These are phyloP conservation scores for Podospora pseudoanserina DNA, from an alignment of 495 filamentous ascomycete genomes.

Conservation along the genomic window DNA sequence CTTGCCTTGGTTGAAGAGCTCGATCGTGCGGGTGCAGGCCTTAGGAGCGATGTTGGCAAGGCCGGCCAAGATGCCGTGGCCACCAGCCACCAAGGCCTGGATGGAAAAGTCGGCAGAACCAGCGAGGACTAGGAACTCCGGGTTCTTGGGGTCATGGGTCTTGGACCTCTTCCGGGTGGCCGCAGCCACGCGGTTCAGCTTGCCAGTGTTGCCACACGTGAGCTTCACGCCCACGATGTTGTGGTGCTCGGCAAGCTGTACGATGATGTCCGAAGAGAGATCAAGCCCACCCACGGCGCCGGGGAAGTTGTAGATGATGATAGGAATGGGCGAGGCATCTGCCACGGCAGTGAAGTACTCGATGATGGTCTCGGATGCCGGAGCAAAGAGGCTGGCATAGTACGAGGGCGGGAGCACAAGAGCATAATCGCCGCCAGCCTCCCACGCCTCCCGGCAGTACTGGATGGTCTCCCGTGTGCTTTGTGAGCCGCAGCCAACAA, in stretches of 20 bases:
- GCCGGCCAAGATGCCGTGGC: constrained; percentile 80
- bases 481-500: constrained; percentile 82
- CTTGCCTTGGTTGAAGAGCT: constrained; percentile 69
- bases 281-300: constrained; percentile 78
- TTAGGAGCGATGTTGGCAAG: constrained; percentile 80
- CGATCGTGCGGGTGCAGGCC: constrained; percentile 66
- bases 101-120: constrained; percentile 90
- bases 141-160: constrained; percentile 58
- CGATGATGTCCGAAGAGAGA: constrained; percentile 75
- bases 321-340: constrained; percentile 74
- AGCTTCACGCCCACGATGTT: constrained; percentile 91
- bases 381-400: constrained; percentile 62
- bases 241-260: constrained; percentile 67
- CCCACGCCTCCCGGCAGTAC: constrained; percentile 70
- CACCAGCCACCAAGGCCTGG: constrained; percentile 78
- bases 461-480: constrained; percentile 84
- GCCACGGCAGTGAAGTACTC: constrained; percentile 78
- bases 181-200: constrained; percentile 77
- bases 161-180: constrained; percentile 67
- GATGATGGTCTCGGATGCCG: constrained; percentile 62
- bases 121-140: constrained; percentile 72
- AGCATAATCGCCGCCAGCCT: constrained; percentile 80
- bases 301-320: constrained; percentile 94
- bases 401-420: constrained; percentile 86
- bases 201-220: constrained; percentile 93